Base-by-base conservation (phyloP, 1,284 basidiomycete genomes). In the Ceratobasidium sp. region DNA sequence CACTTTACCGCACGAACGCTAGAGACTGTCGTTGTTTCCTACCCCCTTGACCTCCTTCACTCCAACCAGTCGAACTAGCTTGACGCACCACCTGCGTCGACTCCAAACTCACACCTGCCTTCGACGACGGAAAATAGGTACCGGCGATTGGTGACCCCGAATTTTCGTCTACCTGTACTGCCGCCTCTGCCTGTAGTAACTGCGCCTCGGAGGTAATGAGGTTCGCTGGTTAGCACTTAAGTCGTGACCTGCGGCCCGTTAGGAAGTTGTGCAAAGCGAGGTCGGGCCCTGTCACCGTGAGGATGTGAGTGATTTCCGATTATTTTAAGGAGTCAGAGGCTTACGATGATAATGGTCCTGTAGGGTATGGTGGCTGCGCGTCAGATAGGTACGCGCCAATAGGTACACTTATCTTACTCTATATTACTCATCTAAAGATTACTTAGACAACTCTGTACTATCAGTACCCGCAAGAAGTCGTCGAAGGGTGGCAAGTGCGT, bases 131-230 rank as follows among this genome's bases (percentile, higher is more conserved):
- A n/a, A n/a, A n/a, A n/a, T n/a, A n/a, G n/a, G n/a, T n/a, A n/a
- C n/a, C n/a, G n/a, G n/a, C n/a, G n/a, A n/a, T n/a, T n/a, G n/a
- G n/a, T n/a, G n/a, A n/a, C n/a, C n/a, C n/a, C n/a, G n/a, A n/a
- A n/a, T n/a, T n/a, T n/a, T n/a, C n/a, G n/a, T n/a, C n/a, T n/a
- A n/a, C n/a, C n/a, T n/a, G n/a, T n/a, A n/a, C n/a, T n/a, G n/a
- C n/a, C n/a, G n/a, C n/a, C n/a, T n/a, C n/a, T n/a, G n/a, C n/a
- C n/a, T n/a, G n/a, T n/a, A n/a, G n/a, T n/a, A n/a, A 96, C 94
- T 97, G 96, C 96, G 94, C 96, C 83, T 94, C 95, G 17, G 96
- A 97, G 84, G 96, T 97, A 67, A 91, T 94, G 86, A 97, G 86
- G 97, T 97, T 87, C 97, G 96, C 85, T 88, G 92, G 64, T 92